A percentile compares a stretch with the other conserved stretches of the same genome.
phyloP scores from a whole-genome alignment of 257 asterid species.

The Linderniella brevidens region DNA sequence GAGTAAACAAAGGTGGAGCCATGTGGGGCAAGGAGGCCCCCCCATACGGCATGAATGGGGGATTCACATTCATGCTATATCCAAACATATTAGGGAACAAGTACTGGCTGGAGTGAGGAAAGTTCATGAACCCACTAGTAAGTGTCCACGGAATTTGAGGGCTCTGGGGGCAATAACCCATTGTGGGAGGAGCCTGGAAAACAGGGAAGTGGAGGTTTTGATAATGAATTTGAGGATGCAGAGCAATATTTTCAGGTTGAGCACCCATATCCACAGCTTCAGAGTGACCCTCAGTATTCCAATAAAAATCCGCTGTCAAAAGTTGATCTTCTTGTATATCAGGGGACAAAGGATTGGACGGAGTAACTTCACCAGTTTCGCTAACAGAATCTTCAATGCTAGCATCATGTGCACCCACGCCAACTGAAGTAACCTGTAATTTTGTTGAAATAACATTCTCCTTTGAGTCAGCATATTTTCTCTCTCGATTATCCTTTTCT shows the following conservation, averaged over 20 bases:
- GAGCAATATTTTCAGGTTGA: conserved; percentile 25
- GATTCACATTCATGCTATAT: conserved; percentile 48
- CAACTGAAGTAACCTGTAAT: conserved; percentile 5
- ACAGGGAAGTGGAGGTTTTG: conserved; percentile 46
- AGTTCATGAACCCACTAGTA: conserved; percentile 47
- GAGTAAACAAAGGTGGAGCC: conserved; percentile 41
- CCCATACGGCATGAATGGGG: conserved; percentile 55
- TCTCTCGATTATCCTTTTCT: conserved; percentile 67
- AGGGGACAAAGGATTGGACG: conserved; percentile 33
- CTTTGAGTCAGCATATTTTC: neutral
- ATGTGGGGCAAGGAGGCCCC: conserved; percentile 36
- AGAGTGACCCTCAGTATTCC: conserved; percentile 26
- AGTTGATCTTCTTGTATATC: conserved; percentile 28
- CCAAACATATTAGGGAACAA: conserved; percentile 37
- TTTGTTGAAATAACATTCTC: too few relatives aligned
- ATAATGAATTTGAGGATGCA: conserved; percentile 46
- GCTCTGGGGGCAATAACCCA: conserved; percentile 65
- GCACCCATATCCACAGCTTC: conserved; percentile 25
- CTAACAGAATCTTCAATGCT: conserved; percentile 28
- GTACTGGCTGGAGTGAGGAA: conserved; percentile 57
- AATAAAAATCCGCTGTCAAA: conserved; percentile 29
- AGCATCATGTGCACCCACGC: conserved; percentile 24
- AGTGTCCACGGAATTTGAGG: conserved; percentile 58
- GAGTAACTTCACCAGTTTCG: conserved; percentile 40
- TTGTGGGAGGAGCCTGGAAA: conserved; percentile 45